Evolutionary conservation across 2,329 filamentous ascomycete genomes (phyloP).

Genomic region (Paecilomyces formosus): DNA sequence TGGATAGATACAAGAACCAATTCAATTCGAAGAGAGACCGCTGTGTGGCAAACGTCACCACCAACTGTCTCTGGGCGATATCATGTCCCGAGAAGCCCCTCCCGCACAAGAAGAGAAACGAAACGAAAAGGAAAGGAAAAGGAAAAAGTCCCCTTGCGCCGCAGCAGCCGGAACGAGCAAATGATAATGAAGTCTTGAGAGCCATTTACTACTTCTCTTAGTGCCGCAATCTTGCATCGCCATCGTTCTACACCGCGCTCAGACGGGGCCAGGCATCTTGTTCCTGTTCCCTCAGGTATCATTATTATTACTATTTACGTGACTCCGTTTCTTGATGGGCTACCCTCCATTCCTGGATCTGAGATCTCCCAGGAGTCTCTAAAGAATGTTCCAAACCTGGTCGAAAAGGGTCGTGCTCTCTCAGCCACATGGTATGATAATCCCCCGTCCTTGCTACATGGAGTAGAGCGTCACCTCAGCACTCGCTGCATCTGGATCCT

Average conservation of each 20-base stretch:
- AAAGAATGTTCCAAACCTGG: neutral
- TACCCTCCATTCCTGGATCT: neutral
- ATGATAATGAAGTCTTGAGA: neutral
- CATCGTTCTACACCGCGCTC: neutral
- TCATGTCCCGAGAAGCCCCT: neutral
- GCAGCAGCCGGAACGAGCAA: neutral
- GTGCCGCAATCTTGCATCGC: neutral
- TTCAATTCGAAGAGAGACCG: neutral
- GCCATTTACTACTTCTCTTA: neutral
- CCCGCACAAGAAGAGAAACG: neutral
- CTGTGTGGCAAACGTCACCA: neutral
- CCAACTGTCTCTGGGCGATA: neutral
- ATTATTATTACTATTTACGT: too few species aligned
- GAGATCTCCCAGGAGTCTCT: neutral
- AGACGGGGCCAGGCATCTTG: neutral
- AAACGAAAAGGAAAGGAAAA: neutral
- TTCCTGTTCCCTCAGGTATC: neutral
- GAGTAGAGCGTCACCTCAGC: neutral
- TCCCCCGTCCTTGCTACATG: neutral
- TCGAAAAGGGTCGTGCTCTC: neutral
- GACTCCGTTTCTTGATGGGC: neutral
- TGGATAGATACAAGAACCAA: neutral
- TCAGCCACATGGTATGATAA: neutral
- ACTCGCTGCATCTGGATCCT: neutral
- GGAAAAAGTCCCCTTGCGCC: neutral